Conservation (phyloP, 2,329 filamentous ascomycete genomes). For the Colletotrichum karsti region DNA sequence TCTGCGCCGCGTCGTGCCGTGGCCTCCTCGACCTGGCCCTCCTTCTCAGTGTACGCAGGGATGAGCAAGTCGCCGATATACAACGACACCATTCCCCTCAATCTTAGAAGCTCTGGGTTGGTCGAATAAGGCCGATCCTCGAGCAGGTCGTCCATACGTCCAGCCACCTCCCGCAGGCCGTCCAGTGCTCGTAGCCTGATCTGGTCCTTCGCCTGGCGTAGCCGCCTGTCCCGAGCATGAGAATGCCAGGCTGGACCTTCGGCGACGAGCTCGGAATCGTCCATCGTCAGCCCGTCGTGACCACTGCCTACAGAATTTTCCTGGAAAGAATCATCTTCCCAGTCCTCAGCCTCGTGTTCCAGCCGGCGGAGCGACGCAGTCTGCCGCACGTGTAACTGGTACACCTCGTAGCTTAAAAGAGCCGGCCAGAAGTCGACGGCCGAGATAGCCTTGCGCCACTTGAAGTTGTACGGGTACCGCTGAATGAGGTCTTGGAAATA, state of each 20-base stretch:
- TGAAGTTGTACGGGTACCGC: conserved; percentile 76
- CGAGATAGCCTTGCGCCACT: conserved; percentile 65
- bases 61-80: conserved; percentile 77
- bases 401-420: conserved; percentile 84
- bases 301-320: conserved; percentile 22
- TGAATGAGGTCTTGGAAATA: conserved; percentile 85
- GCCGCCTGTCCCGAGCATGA: conserved; percentile 28
- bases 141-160: conserved; percentile 76
- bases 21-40: conserved; percentile 37
- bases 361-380: conserved; percentile 50
- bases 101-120: conserved; percentile 70
- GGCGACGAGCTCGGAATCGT: conserved; percentile 34
- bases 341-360: conserved; percentile 39
- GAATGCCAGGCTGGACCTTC: conserved; percentile 25
- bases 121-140: conserved; percentile 75
- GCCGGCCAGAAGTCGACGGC: conserved; percentile 83
- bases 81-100: conserved; percentile 78
- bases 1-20: conserved; percentile 34
- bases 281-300: conserved; percentile 25
- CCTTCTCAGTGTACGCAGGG: conserved; percentile 44
- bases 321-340: conserved; percentile 34
- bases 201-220: conserved; percentile 44
- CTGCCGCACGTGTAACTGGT: conserved; percentile 72
- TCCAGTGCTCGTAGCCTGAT: conserved; percentile 61
- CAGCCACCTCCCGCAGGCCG: conserved; percentile 69